phyloP scores from a whole-genome alignment of 257 asterid species.

The Gentiana macrophylla region DNA sequence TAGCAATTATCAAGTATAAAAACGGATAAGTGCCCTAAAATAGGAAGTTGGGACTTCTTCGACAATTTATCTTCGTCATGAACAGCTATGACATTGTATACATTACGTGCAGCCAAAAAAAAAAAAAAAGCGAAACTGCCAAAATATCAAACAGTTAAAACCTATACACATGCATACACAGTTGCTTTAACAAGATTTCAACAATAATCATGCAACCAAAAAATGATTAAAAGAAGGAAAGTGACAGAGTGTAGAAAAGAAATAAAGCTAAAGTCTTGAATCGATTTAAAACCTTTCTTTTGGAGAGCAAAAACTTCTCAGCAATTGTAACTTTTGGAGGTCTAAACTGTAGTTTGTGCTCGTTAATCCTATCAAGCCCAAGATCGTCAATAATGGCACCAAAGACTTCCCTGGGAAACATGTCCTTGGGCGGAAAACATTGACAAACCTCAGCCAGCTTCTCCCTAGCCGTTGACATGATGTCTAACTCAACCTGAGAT shows the following conservation, averaged over 20 bases:
- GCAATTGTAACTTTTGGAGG: constrained; percentile 75
- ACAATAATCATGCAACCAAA: not conserved
- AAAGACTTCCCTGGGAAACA: constrained; percentile 79
- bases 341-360: constrained; percentile 60
- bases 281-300: constrained; percentile 44
- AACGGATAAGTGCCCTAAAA: not conserved
- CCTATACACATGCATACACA: not conserved
- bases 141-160: not conserved
- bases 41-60: not conserved
- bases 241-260: not conserved
- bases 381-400: constrained; percentile 78
- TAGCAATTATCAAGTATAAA: too few relatives aligned
- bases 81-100: not conserved
- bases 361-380: constrained; percentile 66
- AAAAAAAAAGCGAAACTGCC: not conserved
- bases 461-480: constrained; percentile 64
- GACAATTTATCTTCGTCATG: not conserved
- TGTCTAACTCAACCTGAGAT: constrained; percentile 55
- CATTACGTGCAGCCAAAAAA: not conserved
- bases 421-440: constrained; percentile 81
- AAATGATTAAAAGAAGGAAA: not conserved
- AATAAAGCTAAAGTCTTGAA: constrained; percentile 7
- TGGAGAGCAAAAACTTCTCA: constrained; percentile 61
- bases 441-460: constrained; percentile 59
- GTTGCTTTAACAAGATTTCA: not conserved